Conservation (phyloP, 2,329 filamentous ascomycete species). For the Cordyceps cicadae region DNA sequence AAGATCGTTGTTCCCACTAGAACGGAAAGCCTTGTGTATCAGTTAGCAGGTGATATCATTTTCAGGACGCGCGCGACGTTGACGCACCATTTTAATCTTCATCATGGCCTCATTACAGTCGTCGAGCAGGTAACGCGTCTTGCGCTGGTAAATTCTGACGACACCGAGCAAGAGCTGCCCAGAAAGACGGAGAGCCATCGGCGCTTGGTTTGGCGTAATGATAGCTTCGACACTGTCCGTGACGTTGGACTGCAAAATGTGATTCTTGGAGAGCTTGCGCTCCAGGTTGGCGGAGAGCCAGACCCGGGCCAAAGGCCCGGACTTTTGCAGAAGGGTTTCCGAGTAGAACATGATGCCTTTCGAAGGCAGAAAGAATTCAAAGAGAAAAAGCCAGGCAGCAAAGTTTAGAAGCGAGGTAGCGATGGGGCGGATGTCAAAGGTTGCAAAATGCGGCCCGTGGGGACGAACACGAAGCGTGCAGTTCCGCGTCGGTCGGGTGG, state of each 20-base stretch:
- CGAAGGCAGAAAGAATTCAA: constrained; percentile 18
- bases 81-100: constrained; percentile 92
- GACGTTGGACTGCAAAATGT: constrained; percentile 90
- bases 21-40: constrained; percentile 70
- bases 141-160: constrained; percentile 93
- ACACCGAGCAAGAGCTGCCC: constrained; percentile 92
- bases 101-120: constrained; percentile 96
- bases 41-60: constrained; percentile 23
- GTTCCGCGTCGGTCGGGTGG: constrained; percentile 11
- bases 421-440: not conserved
- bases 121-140: constrained; percentile 90
- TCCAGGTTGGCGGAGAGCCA: constrained; percentile 98
- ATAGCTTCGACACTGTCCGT: constrained; percentile 93
- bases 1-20: constrained; percentile 89
- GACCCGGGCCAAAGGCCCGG: constrained; percentile 90
- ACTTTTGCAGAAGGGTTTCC: constrained; percentile 90
- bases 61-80: not conserved
- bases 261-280: constrained; percentile 95
- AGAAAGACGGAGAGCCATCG: constrained; percentile 87
- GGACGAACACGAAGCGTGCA: constrained; percentile 9
- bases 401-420: not conserved
- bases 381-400: not conserved
- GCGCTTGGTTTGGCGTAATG: constrained; percentile 84
- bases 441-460: not conserved
- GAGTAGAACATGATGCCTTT: constrained; percentile 81